Evolutionary conservation across 208 protist species (phyloP).

Genomic region (Acanthamoeba triangularis): DNA sequence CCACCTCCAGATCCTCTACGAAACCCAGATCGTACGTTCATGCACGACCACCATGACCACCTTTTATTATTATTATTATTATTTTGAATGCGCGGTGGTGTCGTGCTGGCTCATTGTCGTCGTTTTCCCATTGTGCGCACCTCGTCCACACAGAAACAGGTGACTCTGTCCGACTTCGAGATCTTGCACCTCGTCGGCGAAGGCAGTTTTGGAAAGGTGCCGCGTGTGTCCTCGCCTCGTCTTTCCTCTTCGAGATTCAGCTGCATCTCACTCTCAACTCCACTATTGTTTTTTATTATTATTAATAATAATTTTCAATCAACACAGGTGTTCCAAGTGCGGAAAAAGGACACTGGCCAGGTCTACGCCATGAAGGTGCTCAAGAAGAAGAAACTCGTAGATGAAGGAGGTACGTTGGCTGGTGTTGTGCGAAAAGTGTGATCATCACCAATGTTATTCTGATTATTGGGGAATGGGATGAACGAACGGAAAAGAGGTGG

Average conservation of each 20-base stretch:
- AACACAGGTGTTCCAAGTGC: conserved; percentile 88
- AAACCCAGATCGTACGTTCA: conserved; percentile 13
- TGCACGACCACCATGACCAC: too few species aligned
- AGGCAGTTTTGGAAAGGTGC: conserved; percentile 89
- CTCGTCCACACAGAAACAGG: conserved; percentile 11
- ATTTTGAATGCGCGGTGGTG: neutral
- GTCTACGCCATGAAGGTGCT: conserved; percentile 92
- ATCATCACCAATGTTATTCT: neutral
- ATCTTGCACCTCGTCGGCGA: conserved; percentile 83
- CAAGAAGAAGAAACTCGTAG: conserved; percentile 82
- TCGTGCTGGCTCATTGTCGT: neutral
- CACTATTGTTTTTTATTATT: neutral
- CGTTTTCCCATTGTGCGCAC: too few species aligned
- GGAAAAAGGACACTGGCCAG: conserved; percentile 85
- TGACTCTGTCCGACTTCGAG: conserved; percentile 79
- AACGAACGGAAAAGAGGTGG: conserved; percentile 44
- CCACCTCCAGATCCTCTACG: conserved; percentile 49
- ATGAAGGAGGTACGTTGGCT: conserved; percentile 19
- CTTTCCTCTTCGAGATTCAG: neutral
- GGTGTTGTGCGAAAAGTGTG: too few species aligned
- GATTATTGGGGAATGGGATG: neutral
- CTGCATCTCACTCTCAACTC: too few species aligned
- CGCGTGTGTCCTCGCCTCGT: too few species aligned
- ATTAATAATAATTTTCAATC: too few species aligned
- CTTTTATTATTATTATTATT: too few species aligned